phyloP scores from a whole-genome alignment of 139 green algal species.

The Coelastrella sp. region DNA sequence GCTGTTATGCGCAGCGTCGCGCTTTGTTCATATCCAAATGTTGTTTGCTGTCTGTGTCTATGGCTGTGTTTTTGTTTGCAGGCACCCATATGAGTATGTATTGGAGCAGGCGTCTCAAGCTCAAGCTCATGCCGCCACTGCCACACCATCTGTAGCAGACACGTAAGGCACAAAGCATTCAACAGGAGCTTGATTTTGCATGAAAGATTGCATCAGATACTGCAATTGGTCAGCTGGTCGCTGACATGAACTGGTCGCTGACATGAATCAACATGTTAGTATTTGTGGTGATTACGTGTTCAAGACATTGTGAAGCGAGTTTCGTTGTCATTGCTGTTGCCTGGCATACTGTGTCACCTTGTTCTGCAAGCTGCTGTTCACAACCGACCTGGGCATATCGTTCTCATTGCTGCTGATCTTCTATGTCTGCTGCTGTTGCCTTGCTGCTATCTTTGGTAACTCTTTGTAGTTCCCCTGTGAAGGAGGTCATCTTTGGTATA shows the following conservation, averaged over 20 bases:
- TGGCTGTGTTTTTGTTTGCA: not conserved
- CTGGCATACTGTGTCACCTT: too few relatives aligned
- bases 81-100: constrained; percentile 47
- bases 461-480: constrained; percentile 37
- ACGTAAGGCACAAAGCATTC: not conserved
- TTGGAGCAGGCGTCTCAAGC: constrained; percentile 29
- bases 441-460: not conserved
- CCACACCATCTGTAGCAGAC: not conserved
- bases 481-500: constrained; percentile 63
- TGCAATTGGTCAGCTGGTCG: not conserved
- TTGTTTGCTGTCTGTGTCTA: too few relatives aligned
- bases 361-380: too few relatives aligned
- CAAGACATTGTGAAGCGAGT: too few relatives aligned
- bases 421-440: constrained; percentile 2
- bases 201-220: not conserved
- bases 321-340: too few relatives aligned
- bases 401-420: not conserved
- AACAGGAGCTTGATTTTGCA: not conserved
- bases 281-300: too few relatives aligned
- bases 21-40: too few relatives aligned
- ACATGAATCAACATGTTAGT: too few relatives aligned
- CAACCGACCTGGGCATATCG: too few relatives aligned
- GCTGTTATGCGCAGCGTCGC: not conserved
- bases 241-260: too few relatives aligned
- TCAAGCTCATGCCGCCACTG: not conserved